Evolutionary conservation across 768 basidiomycete genomes (phyloP).

Genomic region (Tricholomella constricta): DNA sequence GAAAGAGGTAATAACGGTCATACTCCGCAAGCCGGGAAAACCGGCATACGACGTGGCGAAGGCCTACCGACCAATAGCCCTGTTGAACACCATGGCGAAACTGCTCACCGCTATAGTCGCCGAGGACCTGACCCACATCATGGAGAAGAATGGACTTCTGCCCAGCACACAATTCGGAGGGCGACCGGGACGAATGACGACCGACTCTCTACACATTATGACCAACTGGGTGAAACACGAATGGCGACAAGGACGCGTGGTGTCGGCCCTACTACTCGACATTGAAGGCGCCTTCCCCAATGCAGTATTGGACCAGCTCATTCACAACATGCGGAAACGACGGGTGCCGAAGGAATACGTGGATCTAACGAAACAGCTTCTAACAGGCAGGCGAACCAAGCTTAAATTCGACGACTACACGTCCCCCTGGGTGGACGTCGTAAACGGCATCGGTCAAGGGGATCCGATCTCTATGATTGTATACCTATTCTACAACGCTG

Average conservation of each 20-base stretch:
- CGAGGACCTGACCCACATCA: slow-evolving; percentile 16
- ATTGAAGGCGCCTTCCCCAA: slow-evolving; percentile 31
- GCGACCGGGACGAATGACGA: slow-evolving; percentile 27
- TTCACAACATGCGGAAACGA: slow-evolving; percentile 23
- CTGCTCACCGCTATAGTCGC: slow-evolving; percentile 24
- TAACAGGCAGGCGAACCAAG: slow-evolving; percentile 19
- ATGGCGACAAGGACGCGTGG: slow-evolving; percentile 29
- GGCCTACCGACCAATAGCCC: slow-evolving; percentile 36
- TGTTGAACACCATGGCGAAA: slow-evolving; percentile 24
- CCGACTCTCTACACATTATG: slow-evolving; percentile 32
- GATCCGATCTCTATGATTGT: slow-evolving; percentile 22
- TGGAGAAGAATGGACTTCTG: slow-evolving; percentile 18
- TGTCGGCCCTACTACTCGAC: slow-evolving; percentile 28
- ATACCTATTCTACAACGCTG: slow-evolving; percentile 26
- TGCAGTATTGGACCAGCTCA: slow-evolving; percentile 14
- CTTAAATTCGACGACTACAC: slow-evolving; percentile 29
- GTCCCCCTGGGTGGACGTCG: slow-evolving; percentile 17
- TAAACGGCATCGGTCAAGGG: slow-evolving; percentile 28
- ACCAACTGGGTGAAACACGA: slow-evolving; percentile 35
- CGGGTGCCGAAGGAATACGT: slow-evolving; percentile 23
- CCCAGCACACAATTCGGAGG: slow-evolving; percentile 30
- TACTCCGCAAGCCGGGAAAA: slow-evolving; percentile 38
- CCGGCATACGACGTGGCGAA: slow-evolving; percentile 32
- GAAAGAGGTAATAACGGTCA: slow-evolving; percentile 24
- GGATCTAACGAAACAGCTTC: slow-evolving; percentile 12